These are phyloP conservation scores for Fomitopsis betulina DNA, from an alignment of 1,284 basidiomycete species.

Conservation along the genomic window DNA sequence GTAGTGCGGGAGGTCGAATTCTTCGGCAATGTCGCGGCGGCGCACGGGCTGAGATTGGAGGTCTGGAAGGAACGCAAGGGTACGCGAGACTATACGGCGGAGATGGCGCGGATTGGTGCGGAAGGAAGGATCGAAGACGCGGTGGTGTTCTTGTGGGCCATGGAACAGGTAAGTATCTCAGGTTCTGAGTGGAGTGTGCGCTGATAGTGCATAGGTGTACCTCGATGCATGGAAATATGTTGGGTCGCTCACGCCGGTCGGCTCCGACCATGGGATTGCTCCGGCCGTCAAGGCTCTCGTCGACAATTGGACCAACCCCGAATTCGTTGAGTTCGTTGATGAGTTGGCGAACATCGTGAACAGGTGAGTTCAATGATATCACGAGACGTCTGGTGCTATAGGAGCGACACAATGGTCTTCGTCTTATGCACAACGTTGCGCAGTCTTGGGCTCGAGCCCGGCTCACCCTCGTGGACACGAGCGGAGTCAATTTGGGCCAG, in stretches of 20 bases:
- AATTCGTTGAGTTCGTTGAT: constrained; percentile 59
- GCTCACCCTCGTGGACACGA: constrained; percentile 33
- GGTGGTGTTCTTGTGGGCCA: constrained; percentile 70
- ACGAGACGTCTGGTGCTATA: background rate
- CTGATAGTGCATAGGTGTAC: constrained; percentile 35
- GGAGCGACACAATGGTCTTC: background rate
- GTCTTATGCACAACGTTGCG: background rate
- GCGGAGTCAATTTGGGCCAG: constrained; percentile 55
- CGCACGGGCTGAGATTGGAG: constrained; percentile 40
- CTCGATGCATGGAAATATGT: constrained; percentile 64
- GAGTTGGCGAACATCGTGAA: constrained; percentile 52
- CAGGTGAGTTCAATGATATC: constrained; percentile 17
- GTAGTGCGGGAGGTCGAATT: constrained; percentile 58
- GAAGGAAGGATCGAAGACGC: constrained; percentile 54
- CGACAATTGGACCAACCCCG: constrained; percentile 62
- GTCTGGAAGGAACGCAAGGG: constrained; percentile 53
- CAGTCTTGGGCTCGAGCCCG: constrained; percentile 35
- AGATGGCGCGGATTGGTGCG: constrained; percentile 53
- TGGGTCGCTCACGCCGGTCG: constrained; percentile 21
- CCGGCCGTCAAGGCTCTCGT: constrained; percentile 47
- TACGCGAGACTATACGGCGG: constrained; percentile 66
- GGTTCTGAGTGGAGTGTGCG: too few species aligned
- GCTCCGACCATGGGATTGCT: constrained; percentile 17
- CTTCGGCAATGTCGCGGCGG: constrained; percentile 48
- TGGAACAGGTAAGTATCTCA: constrained; percentile 53